A percentile compares a stretch with the other conserved stretches of the same genome.
Evolutionary conservation across 2,329 filamentous ascomycete species (phyloP).

Genomic region (Pseudonectria buxi): DNA sequence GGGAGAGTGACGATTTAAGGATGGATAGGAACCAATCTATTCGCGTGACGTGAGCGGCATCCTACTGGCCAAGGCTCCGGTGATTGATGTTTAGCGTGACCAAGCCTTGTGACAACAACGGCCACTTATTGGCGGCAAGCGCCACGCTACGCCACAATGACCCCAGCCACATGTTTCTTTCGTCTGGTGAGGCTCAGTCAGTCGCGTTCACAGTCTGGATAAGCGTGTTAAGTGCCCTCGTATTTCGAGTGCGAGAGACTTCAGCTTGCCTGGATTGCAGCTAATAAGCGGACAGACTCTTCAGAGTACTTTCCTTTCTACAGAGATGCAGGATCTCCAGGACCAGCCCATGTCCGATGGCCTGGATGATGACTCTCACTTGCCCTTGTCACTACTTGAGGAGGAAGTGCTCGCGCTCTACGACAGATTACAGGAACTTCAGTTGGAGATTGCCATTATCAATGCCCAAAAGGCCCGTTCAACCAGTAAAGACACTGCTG

Average conservation of each 20-base stretch:
- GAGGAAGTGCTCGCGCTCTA: constrained; percentile 60
- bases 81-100: too few species aligned
- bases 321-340: constrained; percentile 21
- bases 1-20: constrained; percentile 7
- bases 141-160: background rate
- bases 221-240: too few species aligned
- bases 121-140: background rate
- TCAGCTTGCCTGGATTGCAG: too few species aligned
- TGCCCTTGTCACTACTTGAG: constrained; percentile 61
- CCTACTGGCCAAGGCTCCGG: too few species aligned
- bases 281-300: too few species aligned
- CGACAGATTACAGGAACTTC: constrained; percentile 63
- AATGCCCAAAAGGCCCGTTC: constrained; percentile 37
- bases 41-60: constrained; percentile 20
- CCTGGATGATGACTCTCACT: constrained; percentile 30
- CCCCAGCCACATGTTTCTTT: background rate
- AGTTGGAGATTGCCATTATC: constrained; percentile 64
- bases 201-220: constrained; percentile 1
- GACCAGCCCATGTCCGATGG: constrained; percentile 22
- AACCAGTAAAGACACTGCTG: constrained; percentile 10
- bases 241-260: too few species aligned
- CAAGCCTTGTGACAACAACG: background rate
- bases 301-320: background rate
- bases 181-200: background rate
- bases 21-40: constrained; percentile 9